Base-by-base conservation (phyloP, 306 rosid genomes). In the Prunus armeniaca region DNA sequence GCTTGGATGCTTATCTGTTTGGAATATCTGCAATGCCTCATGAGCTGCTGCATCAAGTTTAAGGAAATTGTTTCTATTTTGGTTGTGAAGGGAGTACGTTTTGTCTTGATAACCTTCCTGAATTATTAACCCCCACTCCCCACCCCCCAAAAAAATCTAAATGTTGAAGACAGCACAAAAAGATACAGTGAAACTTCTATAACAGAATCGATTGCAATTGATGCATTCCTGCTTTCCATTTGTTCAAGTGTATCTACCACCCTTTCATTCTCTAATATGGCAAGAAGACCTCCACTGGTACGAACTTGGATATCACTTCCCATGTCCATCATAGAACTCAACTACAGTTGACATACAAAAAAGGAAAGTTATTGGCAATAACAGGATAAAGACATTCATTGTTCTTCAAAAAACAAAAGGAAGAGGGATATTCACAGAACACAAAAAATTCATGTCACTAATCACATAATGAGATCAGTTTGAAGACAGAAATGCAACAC, bases 251-350 rank as follows among this genome's bases (percentile, higher is more conserved):
- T 90, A 57, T 89, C 97, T 70, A 95, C 97, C 69, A 90, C 82
- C 79, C 91, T 88, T 76, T 95, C 98, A 82, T 85, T 92, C 87
- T 95, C 98, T 84, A 95, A 81, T 82, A 95, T 92, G 77, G 97
- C 93, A 76, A 95, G 98, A 80, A 95, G 97, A 73, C 98, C 98
- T 60, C 98, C 98, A 66, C 98, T 89, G 51, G 89, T 91, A 67
- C 98, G 97, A 85, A 95, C 91, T 86, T 95, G 97, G 77, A 95
- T 84, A 76, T 95, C 98, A 85, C 91, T 92, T 85, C 87, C 89
- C 96, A 88, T 82, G 86, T 95, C 93, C 96, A 95, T 95, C 97
- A 95, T 89, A 84, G 98, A 95, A 84, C 86, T 95, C 87, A 95
- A 69, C 98, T 92, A 86, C 72, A 80, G 69, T 79, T 20, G 72